phyloP scores from a whole-genome alignment of 2,329 filamentous ascomycete species.

The Aspergillus melleus region DNA sequence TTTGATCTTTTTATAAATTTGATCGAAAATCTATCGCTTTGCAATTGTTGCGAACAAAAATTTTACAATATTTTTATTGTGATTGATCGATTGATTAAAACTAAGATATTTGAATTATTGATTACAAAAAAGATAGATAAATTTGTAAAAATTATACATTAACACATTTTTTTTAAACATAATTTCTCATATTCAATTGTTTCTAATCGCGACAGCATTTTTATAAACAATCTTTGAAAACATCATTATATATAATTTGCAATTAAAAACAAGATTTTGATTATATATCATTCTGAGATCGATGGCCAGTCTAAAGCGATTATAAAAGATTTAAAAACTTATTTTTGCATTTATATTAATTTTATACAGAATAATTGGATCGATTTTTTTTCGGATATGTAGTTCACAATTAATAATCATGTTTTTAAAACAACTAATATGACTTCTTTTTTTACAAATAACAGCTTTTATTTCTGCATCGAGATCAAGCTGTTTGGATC shows the following conservation, averaged over 20 bases:
- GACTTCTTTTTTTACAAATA: background rate
- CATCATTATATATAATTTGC: background rate
- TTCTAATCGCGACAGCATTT: background rate
- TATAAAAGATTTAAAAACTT: no score
- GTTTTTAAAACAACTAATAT: background rate
- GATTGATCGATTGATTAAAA: background rate
- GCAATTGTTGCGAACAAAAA: no score
- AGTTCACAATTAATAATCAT: background rate
- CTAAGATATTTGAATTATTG: background rate
- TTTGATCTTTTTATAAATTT: no score
- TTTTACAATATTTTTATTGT: background rate
- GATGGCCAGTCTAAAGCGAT: no score
- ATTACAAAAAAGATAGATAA: no score
- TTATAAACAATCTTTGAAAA: background rate
- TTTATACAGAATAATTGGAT: background rate
- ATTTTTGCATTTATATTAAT: background rate
- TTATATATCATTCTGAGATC: no score
- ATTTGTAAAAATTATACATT: background rate
- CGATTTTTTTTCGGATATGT: background rate
- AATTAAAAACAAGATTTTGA: no score
- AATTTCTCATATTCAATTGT: background rate
- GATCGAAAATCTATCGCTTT: no score
- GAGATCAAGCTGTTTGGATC: background rate
- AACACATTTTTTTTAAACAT: background rate
- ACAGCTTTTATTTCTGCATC: background rate